These are phyloP conservation scores for Cotoneaster glaucophyllus DNA, from an alignment of 306 rosid genomes.

Conservation along the genomic window DNA sequence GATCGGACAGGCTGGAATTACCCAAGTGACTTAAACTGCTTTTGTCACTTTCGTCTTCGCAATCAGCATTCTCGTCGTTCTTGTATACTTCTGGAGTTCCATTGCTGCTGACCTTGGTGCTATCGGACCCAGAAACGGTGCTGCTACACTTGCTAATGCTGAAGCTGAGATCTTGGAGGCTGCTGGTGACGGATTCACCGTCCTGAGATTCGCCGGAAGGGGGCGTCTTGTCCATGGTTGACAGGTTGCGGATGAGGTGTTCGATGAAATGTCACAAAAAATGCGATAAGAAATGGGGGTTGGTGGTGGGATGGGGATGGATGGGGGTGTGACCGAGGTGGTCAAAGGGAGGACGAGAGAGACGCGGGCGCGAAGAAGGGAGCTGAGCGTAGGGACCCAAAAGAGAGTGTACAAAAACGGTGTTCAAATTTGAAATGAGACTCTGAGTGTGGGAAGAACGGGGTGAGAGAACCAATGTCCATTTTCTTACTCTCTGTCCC, in stretches of 20 bases:
- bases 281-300: neutral
- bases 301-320: slow-evolving; percentile 29
- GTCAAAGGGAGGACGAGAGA: slow-evolving; percentile 44
- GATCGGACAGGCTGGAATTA: slow-evolving; percentile 19
- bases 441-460: neutral
- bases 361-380: slow-evolving; percentile 35
- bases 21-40: neutral
- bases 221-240: slow-evolving; percentile 26
- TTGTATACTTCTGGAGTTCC: slow-evolving; percentile 12
- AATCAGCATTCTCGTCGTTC: slow-evolving; percentile 9
- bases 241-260: slow-evolving; percentile 1
- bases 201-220: slow-evolving; percentile 5
- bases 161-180: slow-evolving; percentile 14
- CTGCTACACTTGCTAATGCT: slow-evolving; percentile 33
- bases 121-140: slow-evolving; percentile 27
- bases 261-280: slow-evolving; percentile 11
- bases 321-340: slow-evolving; percentile 43
- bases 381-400: slow-evolving; percentile 29
- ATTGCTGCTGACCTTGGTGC: slow-evolving; percentile 25
- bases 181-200: slow-evolving; percentile 8
- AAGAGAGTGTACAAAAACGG: slow-evolving; percentile 16
- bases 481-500: slow-evolving; percentile 30
- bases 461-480: slow-evolving; percentile 37
- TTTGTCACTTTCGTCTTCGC: slow-evolving; percentile 8
- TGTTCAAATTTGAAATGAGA: slow-evolving; percentile 43